Evolutionary conservation across 306 rosid species (phyloP).

Genomic region (Albizia julibrissin): DNA sequence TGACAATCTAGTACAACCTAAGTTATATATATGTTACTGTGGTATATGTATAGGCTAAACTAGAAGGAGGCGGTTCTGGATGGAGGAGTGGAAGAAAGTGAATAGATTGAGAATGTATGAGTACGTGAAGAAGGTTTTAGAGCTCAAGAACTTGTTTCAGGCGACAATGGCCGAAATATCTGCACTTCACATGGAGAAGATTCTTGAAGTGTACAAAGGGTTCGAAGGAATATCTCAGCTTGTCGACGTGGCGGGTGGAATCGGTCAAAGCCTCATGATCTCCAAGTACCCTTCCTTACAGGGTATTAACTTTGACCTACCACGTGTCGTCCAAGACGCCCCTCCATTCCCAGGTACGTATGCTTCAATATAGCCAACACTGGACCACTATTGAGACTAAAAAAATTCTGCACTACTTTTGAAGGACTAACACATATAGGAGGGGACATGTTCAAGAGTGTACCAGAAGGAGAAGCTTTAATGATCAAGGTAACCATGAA

Average conservation of each 20-base stretch:
- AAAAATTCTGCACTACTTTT: neutral
- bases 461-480: neutral
- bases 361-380: neutral
- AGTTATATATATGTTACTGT: neutral
- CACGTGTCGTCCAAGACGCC: neutral
- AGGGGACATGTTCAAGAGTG: conserved; percentile 8
- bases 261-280: conserved; percentile 34
- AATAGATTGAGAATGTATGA: neutral
- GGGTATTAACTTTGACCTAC: neutral
- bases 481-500: neutral
- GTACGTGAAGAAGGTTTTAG: neutral
- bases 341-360: neutral
- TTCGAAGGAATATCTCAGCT: conserved; percentile 27
- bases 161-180: neutral
- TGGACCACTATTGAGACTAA: neutral
- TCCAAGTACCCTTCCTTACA: neutral
- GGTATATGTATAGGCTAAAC: neutral
- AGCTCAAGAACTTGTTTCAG: neutral
- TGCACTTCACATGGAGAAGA: conserved; percentile 9
- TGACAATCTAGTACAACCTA: too few relatives aligned
- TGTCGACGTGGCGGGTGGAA: conserved; percentile 51
- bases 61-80: neutral
- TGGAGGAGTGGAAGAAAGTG: neutral
- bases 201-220: conserved; percentile 22
- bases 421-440: neutral